Base-by-base conservation (phyloP, 352 stramenopile genomes). In the Pythium sukuiense region DNA sequence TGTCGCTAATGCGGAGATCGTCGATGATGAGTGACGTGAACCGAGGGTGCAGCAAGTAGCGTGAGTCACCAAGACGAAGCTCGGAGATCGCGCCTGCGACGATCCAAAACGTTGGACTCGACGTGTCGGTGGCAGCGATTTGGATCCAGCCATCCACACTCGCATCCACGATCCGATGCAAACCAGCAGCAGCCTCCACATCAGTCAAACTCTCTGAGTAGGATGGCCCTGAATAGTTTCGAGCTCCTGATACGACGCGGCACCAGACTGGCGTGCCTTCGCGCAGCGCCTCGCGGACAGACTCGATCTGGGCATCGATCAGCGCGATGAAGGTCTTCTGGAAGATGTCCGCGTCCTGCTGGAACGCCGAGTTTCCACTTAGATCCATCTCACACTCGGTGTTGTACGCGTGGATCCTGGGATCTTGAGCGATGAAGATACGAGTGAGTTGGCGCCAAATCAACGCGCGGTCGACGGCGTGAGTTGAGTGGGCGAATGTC, bases 401-500 rank as follows among this genome's bases (percentile, higher is more conserved):
- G 12, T 13, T 43, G 37, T 43, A 43, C 6, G 37, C 37, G 4
- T 43, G 37, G 18, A 3, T 16, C 2, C 13, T 43, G 1, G 37
- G 43, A 27, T 49, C 43, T 49, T 49, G 16, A 12, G 43, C 43
- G n/a, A 49, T 24, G 43, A 20, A 24, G 26, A 56, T 56, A 2
- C 26, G 50, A 33, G 50, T 39, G 16, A 56, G 26, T n/a, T 56
- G 26, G 16, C 50, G 50, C 50, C 50, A 56, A 37, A 33, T 56
- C 14, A 39, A 33, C 50, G 26, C 50, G 50, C 50, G 50, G 26
- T 56, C 50, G 24, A 39, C 24, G 16, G 26, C 50, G 50, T 56
- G 43, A 24, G 43, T 56, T 3, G 50, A 33, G 50, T 39, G 26
- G 20, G 62, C 55, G 20, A 69, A 43, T 3, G 62, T 69, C 0